Evolutionary conservation across 176 grass and related monocot species (phyloP).

Genomic region (Bromus sterilis): DNA sequence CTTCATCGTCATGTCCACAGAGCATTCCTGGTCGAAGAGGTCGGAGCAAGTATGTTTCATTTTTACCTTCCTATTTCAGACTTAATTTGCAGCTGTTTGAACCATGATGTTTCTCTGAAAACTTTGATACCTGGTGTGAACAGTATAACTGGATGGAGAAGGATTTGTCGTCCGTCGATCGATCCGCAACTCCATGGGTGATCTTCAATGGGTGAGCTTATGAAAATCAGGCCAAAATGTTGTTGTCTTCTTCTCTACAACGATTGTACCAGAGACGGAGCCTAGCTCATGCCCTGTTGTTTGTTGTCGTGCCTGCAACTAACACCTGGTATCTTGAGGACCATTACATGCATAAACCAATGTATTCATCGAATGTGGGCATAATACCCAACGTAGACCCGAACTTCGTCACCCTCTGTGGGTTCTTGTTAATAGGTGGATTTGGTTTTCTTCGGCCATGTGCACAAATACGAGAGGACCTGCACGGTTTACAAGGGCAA

Average conservation of each 20-base stretch:
- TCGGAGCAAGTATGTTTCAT: constrained; percentile 58
- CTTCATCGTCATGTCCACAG: constrained; percentile 74
- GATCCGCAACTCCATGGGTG: constrained; percentile 63
- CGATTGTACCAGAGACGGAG: not conserved
- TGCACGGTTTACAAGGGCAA: too few species aligned
- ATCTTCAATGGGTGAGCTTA: constrained; percentile 79
- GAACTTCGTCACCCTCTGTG: constrained; percentile 36
- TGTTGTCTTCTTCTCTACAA: not conserved
- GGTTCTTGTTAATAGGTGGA: constrained; percentile 64
- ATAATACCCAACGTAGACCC: constrained; percentile 39
- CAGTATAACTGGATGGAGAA: constrained; percentile 61
- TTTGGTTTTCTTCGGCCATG: constrained; percentile 79
- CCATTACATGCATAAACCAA: constrained; percentile 58
- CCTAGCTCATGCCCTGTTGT: not conserved
- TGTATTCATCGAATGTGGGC: constrained; percentile 51
- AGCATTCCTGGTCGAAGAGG: constrained; percentile 58
- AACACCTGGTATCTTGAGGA: not conserved
- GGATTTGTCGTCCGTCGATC: constrained; percentile 55
- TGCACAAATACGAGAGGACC: constrained; percentile 83
- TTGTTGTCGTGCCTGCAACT: not conserved
- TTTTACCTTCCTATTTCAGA: not conserved
- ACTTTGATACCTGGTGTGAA: not conserved
- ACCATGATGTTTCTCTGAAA: too few species aligned
- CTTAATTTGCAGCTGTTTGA: too few species aligned
- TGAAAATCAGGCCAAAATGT: not conserved